Base-by-base conservation (phyloP, 2,329 filamentous ascomycete genomes). In the Exophiala viscosa region DNA sequence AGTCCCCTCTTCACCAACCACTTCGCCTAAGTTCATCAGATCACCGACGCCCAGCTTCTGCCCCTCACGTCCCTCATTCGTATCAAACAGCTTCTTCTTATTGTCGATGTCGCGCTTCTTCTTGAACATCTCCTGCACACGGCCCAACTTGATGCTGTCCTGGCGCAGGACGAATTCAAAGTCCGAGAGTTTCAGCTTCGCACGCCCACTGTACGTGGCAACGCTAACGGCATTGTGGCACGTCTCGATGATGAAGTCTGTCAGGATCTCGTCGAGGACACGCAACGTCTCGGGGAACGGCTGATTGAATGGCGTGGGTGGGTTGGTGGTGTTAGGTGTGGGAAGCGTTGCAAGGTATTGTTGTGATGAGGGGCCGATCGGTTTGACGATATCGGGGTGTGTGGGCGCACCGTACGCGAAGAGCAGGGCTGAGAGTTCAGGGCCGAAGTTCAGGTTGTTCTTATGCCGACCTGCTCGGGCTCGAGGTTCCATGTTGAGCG, bases 171-270 rank as follows among this genome's bases (percentile, higher is more conserved):
- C 90, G 71, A 95, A 99, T 66, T 95, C 90, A 74, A 99, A 96
- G 71, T 99, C 93, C 66, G 96, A 92, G 65, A 95, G 88, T 70
- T 99, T 99, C 73, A 99, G 90, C 74, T 99, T 99, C 65, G 95
- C 89, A 1, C 93, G 87, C 0, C 90, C 87, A 2, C 88, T 85
- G 70, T 95, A 89, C 69, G 88, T 85, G 0, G 93, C 93, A 48
- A 86, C 85, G 40, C 88, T 84, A 3, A 90, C 89, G 3, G 93
- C 92, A 67, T 90, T 86, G 74, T 95, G 93, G 72, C 88, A 92
- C 49, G 93, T 85, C 69, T 93, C 90, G 68, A 95, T 90, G 68
- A 97, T 89, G 76, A 95, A 96, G 75, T 97, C 93, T 58, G 91
- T 96, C 56, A 96, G 83, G 63, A 97, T 92, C 73, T 96, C 91